phyloP scores from a whole-genome alignment of 2,329 filamentous ascomycete species.

The Fonsecaea monophora region DNA sequence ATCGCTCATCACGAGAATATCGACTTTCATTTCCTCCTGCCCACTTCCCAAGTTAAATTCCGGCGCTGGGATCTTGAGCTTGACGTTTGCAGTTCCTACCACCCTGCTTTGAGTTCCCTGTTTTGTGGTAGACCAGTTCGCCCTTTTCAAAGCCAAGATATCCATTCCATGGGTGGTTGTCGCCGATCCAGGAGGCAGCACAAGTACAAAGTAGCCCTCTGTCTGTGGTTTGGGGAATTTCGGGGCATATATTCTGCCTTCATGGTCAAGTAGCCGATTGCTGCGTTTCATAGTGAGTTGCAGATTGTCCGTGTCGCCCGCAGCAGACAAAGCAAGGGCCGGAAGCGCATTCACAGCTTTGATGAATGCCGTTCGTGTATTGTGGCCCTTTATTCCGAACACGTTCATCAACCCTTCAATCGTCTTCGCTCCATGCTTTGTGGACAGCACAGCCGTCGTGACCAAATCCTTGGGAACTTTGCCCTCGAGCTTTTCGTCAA shows the following conservation, averaged over 20 bases:
- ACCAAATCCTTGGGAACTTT: slow-evolving; percentile 39
- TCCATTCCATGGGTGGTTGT: slow-evolving; percentile 47
- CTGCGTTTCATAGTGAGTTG: slow-evolving; percentile 34
- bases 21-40: slow-evolving; percentile 62
- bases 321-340: slow-evolving; percentile 32
- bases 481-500: slow-evolving; percentile 33
- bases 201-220: slow-evolving; percentile 88
- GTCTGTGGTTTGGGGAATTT: slow-evolving; percentile 92
- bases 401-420: slow-evolving; percentile 41
- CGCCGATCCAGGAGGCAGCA: slow-evolving; percentile 57
- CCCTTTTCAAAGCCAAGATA: slow-evolving; percentile 82
- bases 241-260: slow-evolving; percentile 82
- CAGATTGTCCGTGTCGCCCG: slow-evolving; percentile 39
- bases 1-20: slow-evolving; percentile 83
- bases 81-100: slow-evolving; percentile 33
- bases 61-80: slow-evolving; percentile 26
- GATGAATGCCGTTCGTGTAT: slow-evolving; percentile 45
- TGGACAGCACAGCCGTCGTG: slow-evolving; percentile 37
- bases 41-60: slow-evolving; percentile 40
- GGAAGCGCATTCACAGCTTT: slow-evolving; percentile 59
- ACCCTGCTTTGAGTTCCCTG: slow-evolving; percentile 40
- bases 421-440: slow-evolving; percentile 31
- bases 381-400: slow-evolving; percentile 37
- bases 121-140: slow-evolving; percentile 68
- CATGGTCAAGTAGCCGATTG: slow-evolving; percentile 55